These are phyloP conservation scores for Yamadazyma paraphyllophila DNA, from an alignment of 805 yeast genomes.

Conservation along the genomic window DNA sequence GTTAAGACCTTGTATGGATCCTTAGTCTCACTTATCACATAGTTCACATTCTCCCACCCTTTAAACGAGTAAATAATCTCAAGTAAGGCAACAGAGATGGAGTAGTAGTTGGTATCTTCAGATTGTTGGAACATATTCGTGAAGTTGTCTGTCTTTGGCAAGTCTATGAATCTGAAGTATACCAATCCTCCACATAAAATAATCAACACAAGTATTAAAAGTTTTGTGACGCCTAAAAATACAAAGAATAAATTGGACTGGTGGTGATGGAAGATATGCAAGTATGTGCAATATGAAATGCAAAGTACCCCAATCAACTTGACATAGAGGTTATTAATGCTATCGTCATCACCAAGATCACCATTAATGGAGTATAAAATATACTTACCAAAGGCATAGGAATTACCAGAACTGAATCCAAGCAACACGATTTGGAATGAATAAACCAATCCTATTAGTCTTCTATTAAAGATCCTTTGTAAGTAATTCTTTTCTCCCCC, in stretches of 20 bases:
- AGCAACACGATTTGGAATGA: slow-evolving; percentile 55
- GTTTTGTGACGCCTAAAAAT: slow-evolving; percentile 52
- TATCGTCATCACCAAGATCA: slow-evolving; percentile 18
- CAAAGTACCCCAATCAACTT: slow-evolving; percentile 50
- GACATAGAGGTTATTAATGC: slow-evolving; percentile 29
- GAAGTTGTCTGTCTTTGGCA: slow-evolving; percentile 23
- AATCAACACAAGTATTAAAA: slow-evolving; percentile 49
- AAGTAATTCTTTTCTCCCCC: slow-evolving; percentile 45
- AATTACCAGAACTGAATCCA: slow-evolving; percentile 62
- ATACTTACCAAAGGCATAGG: slow-evolving; percentile 65
- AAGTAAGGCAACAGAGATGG: slow-evolving; percentile 53
- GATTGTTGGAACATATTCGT: slow-evolving; percentile 33
- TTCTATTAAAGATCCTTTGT: slow-evolving; percentile 35
- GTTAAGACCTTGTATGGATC: slow-evolving; percentile 56
- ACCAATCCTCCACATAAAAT: slow-evolving; percentile 48
- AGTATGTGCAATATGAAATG: slow-evolving; percentile 43
- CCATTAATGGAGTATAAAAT: slow-evolving; percentile 39
- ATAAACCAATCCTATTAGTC: slow-evolving; percentile 37
- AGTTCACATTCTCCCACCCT: slow-evolving; percentile 71
- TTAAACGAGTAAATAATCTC: slow-evolving; percentile 63
- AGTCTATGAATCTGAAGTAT: slow-evolving; percentile 26
- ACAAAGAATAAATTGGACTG: slow-evolving; percentile 53
- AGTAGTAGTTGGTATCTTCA: slow-evolving; percentile 39
- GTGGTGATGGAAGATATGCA: slow-evolving; percentile 50
- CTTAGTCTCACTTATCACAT: slow-evolving; percentile 56